Percentiles rank a stretch among this genome's conserved stretches.
Conservation (phyloP, 2,329 filamentous ascomycete genomes). For the Venturiaceae sp. region DNA sequence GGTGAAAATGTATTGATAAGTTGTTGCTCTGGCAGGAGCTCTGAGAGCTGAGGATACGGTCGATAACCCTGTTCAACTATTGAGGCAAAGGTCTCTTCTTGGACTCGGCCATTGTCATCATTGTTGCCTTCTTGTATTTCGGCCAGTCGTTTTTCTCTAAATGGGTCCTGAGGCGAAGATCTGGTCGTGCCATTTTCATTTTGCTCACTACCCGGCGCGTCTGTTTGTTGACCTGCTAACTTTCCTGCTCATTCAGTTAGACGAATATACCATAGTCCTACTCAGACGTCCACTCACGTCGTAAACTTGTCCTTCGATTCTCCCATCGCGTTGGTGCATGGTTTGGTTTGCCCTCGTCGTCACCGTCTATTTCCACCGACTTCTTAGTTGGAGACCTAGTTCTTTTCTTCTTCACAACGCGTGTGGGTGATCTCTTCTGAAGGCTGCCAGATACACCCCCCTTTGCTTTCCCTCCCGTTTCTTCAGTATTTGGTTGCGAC, state of each 20-base stretch:
- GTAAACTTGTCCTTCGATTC: constrained; percentile 1
- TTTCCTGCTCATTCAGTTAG: background rate
- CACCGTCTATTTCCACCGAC: constrained; percentile 13
- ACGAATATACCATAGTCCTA: too few relatives aligned
- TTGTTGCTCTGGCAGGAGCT: background rate
- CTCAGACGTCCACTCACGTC: background rate
- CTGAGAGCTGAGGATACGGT: background rate
- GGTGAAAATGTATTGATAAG: background rate
- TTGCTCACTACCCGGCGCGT: background rate
- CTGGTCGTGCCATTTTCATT: background rate
- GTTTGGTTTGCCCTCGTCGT: constrained; percentile 12
- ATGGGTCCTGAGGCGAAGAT: background rate
- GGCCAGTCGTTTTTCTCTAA: background rate
- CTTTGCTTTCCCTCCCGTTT: constrained; percentile 7
- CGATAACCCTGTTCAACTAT: background rate
- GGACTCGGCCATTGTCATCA: background rate
- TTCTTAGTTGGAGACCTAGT: constrained; percentile 15
- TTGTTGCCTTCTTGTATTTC: background rate
- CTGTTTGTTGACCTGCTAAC: background rate
- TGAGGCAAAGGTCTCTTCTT: background rate
- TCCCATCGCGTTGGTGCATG: constrained; percentile 7
- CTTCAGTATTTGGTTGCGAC: constrained; percentile 13
- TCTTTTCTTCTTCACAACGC: constrained; percentile 35
- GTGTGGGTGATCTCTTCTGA: constrained; percentile 20
- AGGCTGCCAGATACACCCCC: constrained; percentile 11